Evolutionary conservation across 2,329 filamentous ascomycete species (phyloP), one percentile per base, ranked within the genome.

Genomic region (Penicillium glabrum): DNA sequence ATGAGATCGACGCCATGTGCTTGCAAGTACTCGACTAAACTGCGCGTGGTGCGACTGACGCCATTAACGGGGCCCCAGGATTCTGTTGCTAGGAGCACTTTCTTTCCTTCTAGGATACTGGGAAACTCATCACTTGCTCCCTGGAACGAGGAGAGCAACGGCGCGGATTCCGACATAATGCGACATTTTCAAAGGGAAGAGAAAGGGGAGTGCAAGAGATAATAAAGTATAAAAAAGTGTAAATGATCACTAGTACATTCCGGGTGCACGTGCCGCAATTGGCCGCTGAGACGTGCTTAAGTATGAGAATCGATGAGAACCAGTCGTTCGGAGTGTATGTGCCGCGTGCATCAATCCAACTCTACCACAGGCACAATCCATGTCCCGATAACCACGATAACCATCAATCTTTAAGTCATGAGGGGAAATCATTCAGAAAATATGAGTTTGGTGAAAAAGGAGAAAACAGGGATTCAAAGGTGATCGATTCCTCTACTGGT

Each of bases 1-100:
- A 86, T 85, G 49, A 90, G 83, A 19, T 86, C 79, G 11, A 82
- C 86, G 21, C 85, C 87, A 62, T 89, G 77, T n/a, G 76, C 76
- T 54, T 86, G 82, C 21, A 90, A 77, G 62, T 89, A 87, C 68
- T 86, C 83, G 53, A 90, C 84, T 51, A 90, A 80, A 78, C 86
- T 89, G 63, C 86, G 77, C 0, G 88, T 90, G 5, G 87, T 90
- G 59, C 86, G 81, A 65, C 85, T 88, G 46, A 90, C 87, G n/a
- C 88, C 87, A 67, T 90, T 90, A 68, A 90, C 85, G 0, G 87
- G 87, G 3, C 87, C 87, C 56, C 89, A 87, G 0, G 86, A 89
- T 69, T 90, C 88, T 14, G 87, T 89, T 59, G 86, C 88, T 8
- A 90, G 80, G 8, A 90, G 74, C 59, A 90, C 80, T 60, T 82